These are phyloP conservation scores for Herpotrichia juniperi DNA, from an alignment of 2,329 filamentous ascomycete species.

Conservation along the genomic window DNA sequence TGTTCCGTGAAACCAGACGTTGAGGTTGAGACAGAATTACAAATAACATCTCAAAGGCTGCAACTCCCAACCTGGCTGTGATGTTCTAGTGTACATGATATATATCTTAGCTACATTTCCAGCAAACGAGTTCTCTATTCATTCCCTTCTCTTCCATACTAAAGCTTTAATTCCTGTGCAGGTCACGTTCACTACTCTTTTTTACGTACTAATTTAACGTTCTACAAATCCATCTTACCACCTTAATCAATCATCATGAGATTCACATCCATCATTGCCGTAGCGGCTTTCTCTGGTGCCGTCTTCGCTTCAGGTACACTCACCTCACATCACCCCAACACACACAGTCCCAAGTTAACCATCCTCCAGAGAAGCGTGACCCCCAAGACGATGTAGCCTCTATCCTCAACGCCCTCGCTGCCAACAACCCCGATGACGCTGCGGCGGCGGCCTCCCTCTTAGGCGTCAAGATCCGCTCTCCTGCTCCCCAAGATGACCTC, in stretches of 20 bases:
- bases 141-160: conserved; percentile 13
- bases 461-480: conserved; percentile 17
- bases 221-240: background rate
- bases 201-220: conserved; percentile 6
- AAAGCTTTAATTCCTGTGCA: conserved; percentile 31
- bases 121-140: conserved; percentile 4
- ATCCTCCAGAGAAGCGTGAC: conserved; percentile 15
- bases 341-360: conserved; percentile 4
- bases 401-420: conserved; percentile 25
- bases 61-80: background rate
- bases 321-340: conserved; percentile 24
- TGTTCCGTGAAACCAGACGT: conserved; percentile 31
- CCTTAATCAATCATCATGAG: conserved; percentile 30
- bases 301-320: conserved; percentile 24
- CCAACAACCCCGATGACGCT: conserved; percentile 26
- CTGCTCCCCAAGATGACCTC: conserved; percentile 22
- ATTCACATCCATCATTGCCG: conserved; percentile 32
- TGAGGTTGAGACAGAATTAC: conserved; percentile 18
- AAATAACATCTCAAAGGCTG: conserved; percentile 9
- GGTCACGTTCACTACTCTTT: conserved; percentile 29
- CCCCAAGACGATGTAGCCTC: conserved; percentile 20
- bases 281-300: conserved; percentile 31
- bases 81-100: conserved; percentile 4
- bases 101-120: conserved; percentile 18
- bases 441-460: conserved; percentile 16